A percentile compares a stretch with the other conserved stretches of the same genome.
Conservation (phyloP, 1,284 basidiomycete genomes). For the Cryptococcus depauperatus region DNA sequence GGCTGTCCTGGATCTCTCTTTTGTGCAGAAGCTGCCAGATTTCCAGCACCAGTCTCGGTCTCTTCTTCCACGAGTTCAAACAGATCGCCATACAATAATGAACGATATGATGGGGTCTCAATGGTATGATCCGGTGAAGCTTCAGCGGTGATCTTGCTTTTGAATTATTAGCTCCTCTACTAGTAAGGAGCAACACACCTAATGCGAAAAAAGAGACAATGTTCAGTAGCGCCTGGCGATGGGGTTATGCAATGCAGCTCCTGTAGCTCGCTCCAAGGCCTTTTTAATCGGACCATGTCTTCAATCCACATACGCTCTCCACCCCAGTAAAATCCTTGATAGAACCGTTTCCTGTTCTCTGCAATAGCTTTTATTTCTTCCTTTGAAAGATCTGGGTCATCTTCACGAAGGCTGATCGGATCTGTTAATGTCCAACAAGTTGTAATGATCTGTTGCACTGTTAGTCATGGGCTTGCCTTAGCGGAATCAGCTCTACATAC, state of each 20-base stretch:
- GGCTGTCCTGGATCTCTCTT: slow-evolving; percentile 1
- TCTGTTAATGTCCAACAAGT: slow-evolving; percentile 37
- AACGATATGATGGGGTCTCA: no score
- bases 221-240: slow-evolving; percentile 13
- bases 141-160: not conserved
- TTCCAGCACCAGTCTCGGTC: not conserved
- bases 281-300: slow-evolving; percentile 64
- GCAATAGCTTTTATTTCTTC: slow-evolving; percentile 16
- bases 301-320: slow-evolving; percentile 79
- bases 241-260: slow-evolving; percentile 14
- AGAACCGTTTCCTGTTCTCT: not conserved
- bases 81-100: slow-evolving; percentile 33
- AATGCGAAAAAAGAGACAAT: slow-evolving; percentile 28
- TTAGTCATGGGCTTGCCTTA: slow-evolving; percentile 2
- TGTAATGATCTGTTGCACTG: slow-evolving; percentile 18
- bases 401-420: slow-evolving; percentile 23
- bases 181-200: no score
- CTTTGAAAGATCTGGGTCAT: slow-evolving; percentile 14
- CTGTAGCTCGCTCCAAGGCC: slow-evolving; percentile 22
- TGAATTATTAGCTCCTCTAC: no score
- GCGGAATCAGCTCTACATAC: slow-evolving; percentile 24
- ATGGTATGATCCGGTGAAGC: no score
- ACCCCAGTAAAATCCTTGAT: slow-evolving; percentile 78
- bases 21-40: not conserved
- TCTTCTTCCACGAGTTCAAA: slow-evolving; percentile 17